Evolutionary conservation across 371 early-diverging fungal genomes (phyloP).

Genomic region (Mortierella sp.): DNA sequence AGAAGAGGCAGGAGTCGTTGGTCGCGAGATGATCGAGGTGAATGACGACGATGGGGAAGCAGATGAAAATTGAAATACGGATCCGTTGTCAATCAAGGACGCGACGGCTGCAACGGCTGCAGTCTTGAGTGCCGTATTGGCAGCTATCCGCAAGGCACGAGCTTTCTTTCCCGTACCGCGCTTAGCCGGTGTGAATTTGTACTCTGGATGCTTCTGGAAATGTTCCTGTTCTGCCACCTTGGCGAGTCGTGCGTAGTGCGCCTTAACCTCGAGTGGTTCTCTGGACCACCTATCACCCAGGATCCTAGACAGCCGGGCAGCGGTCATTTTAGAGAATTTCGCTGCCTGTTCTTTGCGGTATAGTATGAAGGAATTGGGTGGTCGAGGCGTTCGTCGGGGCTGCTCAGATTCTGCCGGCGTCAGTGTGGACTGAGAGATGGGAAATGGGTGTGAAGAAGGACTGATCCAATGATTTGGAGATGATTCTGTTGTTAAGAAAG

Average conservation of each 20-base stretch:
- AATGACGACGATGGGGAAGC: too few relatives aligned
- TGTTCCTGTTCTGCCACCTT: conserved; percentile 37
- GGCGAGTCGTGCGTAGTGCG: conserved; percentile 36
- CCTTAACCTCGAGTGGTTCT: conserved; percentile 28
- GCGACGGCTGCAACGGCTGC: not conserved
- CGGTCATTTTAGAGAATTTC: conserved; percentile 25
- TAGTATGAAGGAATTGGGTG: conserved; percentile 51
- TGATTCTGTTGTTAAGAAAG: not conserved
- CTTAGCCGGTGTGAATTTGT: conserved; percentile 33
- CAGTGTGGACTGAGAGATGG: not conserved
- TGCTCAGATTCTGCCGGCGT: not conserved
- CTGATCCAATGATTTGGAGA: too few relatives aligned
- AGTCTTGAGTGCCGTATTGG: not conserved
- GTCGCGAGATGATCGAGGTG: too few relatives aligned
- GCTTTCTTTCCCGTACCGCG: conserved; percentile 26
- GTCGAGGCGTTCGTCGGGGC: conserved; percentile 40
- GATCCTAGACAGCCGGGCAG: conserved; percentile 47
- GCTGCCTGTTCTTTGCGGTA: conserved; percentile 41
- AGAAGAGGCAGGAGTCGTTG: too few relatives aligned
- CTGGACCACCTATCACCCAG: conserved; percentile 40
- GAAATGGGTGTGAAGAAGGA: not conserved
- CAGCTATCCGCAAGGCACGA: conserved; percentile 5
- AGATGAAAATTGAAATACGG: not conserved
- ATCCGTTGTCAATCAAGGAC: not conserved
- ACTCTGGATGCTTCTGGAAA: conserved; percentile 39